phyloP scores from a whole-genome alignment of 140 eudicot genomes.

The Flaveria floridana region DNA sequence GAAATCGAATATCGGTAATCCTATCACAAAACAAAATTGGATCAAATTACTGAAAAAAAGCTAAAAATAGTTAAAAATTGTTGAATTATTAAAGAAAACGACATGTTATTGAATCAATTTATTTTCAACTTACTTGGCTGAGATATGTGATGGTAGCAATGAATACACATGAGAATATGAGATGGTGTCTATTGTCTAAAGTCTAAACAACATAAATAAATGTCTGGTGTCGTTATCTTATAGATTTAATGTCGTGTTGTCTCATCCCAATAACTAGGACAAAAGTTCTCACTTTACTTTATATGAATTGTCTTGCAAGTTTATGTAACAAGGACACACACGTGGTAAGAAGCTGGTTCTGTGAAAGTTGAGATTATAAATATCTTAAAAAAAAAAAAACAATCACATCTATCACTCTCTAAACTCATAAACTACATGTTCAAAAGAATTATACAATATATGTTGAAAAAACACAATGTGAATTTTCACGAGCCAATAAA shows the following conservation, averaged over 20 bases:
- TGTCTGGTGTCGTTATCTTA: slow-evolving; percentile 4
- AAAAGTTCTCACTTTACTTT: neutral
- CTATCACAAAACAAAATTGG: no score
- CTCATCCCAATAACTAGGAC: slow-evolving; percentile 1
- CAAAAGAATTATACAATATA: no score
- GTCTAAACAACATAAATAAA: slow-evolving; percentile 2
- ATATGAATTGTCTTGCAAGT: neutral
- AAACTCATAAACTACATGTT: no score
- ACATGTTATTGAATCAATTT: neutral
- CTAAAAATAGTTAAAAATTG: neutral
- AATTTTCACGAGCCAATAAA: neutral
- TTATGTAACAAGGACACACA: slow-evolving; percentile 1
- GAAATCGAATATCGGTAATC: no score
- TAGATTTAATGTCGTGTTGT: slow-evolving; percentile 13
- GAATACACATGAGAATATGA: neutral
- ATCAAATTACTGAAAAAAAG: no score
- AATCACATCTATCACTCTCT: no score
- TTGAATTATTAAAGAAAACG: no score
- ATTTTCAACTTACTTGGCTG: no score
- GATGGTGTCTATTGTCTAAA: neutral
- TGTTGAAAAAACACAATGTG: no score
- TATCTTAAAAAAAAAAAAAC: no score
- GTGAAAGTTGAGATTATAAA: no score
- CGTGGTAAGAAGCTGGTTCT: neutral
- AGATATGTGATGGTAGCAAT: no score